Evolutionary conservation across 106 monocot species (phyloP).

Genomic region (Ottelia alismoides): DNA sequence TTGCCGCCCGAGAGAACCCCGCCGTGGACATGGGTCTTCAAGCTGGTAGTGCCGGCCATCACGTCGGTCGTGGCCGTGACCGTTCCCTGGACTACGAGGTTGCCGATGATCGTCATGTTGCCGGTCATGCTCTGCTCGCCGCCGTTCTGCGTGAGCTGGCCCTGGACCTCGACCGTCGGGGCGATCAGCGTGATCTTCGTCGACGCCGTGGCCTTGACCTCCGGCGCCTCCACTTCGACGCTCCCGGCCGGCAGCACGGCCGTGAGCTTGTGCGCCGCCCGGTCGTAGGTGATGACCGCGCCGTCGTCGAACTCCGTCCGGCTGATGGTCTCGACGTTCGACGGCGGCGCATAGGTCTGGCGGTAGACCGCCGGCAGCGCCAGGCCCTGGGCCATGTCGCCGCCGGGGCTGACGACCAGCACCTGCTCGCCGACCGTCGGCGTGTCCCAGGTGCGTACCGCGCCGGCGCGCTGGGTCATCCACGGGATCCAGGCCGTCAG

Average conservation of each 20-base stretch:
- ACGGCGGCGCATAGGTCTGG: neutral
- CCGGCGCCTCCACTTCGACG: neutral
- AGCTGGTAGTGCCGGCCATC: neutral
- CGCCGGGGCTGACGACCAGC: neutral
- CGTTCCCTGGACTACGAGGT: no score
- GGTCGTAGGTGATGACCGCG: neutral
- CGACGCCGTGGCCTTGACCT: no score
- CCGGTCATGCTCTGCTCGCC: neutral
- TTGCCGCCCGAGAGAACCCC: neutral
- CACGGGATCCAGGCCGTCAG: neutral
- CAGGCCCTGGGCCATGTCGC: neutral
- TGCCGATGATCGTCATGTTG: no score
- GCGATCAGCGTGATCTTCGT: no score
- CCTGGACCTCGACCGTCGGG: no score
- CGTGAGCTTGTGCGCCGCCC: neutral
- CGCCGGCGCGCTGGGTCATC: neutral
- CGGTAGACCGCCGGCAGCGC: neutral
- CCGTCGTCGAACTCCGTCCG: neutral
- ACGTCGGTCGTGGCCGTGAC: no score
- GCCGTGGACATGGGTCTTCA: neutral
- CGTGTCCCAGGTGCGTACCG: neutral
- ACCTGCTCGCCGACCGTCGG: neutral
- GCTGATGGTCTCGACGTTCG: neutral
- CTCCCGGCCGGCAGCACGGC: neutral
- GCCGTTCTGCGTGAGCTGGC: no score